Evolutionary conservation across 805 yeast species (phyloP), one percentile per base, ranked within the genome.

Genomic region (Kuraishia floccosa): DNA sequence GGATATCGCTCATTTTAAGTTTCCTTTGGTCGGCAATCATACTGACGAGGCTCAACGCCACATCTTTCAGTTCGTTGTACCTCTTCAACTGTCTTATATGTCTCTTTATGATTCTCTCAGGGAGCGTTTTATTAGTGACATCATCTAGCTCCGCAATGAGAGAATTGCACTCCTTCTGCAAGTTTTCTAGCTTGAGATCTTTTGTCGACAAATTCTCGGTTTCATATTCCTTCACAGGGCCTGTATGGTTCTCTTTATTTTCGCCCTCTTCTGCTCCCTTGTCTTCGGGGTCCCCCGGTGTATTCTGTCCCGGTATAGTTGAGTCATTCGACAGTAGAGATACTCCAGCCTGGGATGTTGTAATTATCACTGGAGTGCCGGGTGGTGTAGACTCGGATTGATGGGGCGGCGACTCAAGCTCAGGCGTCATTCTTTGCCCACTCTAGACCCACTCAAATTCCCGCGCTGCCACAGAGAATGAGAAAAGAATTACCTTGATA

Each of bases 41-140:
- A 25, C 68, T 65, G 8, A 74, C 65, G 37, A 79, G 46, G 5
- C 67, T 63, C 32, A 75, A 43, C 0, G 83, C 81, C 2, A 64
- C 59, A 43, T 78, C 86, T 41, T 70, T 66, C 16, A 79, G 50
- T 36, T 76, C 83, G 42, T 78, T 74, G 49, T 77, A 79, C 32
- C 57, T 52, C 37, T 72, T 71, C 24, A 78, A 49, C 31, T 60
- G 58, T 17, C 48, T 44, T 16, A 78, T 72, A 39, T 79, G 84
- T 17, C 47, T 43, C 25, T 60, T 56, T n/a, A 68, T 65, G 1
- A 75, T 54, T 1, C 44, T 50, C 25, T 61, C 65, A 17, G 5
- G 16, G 25, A 20, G 8, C 14, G 8, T 6, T 9, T 9, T 18
- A 13, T 20, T 20, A 12, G 17, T 12, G 14, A 30, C 36, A 23